Evolutionary conservation across 2,329 filamentous ascomycete genomes (phyloP), one percentile per base, ranked within the genome.

Genomic region (Penicillium griseofulvum): DNA sequence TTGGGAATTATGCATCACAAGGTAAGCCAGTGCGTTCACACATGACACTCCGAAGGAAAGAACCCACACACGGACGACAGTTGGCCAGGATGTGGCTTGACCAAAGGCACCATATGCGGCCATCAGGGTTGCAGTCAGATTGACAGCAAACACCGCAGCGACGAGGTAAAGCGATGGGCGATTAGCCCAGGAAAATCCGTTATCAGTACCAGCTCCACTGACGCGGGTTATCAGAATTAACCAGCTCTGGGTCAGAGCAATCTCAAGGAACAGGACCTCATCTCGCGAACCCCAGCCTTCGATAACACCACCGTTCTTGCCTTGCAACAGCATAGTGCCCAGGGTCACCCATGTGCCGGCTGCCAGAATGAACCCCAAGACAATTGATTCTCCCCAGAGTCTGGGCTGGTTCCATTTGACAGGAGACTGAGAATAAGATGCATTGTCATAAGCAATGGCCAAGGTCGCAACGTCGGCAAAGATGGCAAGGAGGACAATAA

Each of bases 351-450:
- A 96, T 68, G 90, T 92, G 71, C 90, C 91, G 62, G 89, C 73
- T 47, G 91, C 90, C 42, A 96, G 84, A 58, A 95, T 84, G 53
- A 91, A 74, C 69, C 91, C 91, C 62, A 96, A 86, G 17, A 93
- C 81, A 59, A 95, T 83, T 33, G 90, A 92, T 86, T 94, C 93
- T 67, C 90, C 91, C 91, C 91, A 96, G 45, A 96, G 86, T 81
- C 92, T 93, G 68, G 90, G 91, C 57, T 94, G 81, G 78, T 96
- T 96, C 91, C 91, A 96, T 80, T 96, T 95, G 75, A 96, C 91
- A 37, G 91, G 91, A 11, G 84, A 86, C 78, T 87, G 88, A 60
- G 89, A 91, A 81, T 86, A 95, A 16, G 90, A 90, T 49, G 91
- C 91, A 71, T 94, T 95, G 74, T 96, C 91, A 78, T 96, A 96